These are phyloP conservation scores for Arabidopsis hybrid DNA, from an alignment of 441 rosid genomes.

Conservation along the genomic window DNA sequence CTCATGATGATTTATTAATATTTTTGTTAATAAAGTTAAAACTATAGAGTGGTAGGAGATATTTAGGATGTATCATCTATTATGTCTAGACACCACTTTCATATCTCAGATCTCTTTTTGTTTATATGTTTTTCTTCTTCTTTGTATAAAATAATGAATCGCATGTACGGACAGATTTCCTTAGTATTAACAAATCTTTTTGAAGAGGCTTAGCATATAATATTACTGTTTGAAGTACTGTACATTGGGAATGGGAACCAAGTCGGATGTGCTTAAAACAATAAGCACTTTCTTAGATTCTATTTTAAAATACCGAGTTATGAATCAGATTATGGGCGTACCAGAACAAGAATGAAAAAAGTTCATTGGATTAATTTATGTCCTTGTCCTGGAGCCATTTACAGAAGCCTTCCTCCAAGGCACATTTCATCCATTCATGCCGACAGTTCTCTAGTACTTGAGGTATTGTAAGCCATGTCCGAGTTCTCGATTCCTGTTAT, in stretches of 20 bases:
- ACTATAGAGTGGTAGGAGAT: constrained; percentile 46
- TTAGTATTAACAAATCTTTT: constrained; percentile 37
- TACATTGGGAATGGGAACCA: not conserved
- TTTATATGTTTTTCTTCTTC: constrained; percentile 26
- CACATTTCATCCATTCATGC: constrained; percentile 89
- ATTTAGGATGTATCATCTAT: constrained; percentile 45
- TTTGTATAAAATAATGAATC: constrained; percentile 45
- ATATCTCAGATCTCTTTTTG: constrained; percentile 31
- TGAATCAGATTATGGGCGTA: not conserved
- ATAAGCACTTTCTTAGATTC: not conserved
- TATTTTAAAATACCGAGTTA: not conserved
- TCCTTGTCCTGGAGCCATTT: constrained; percentile 56
- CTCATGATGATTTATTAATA: constrained; percentile 45
- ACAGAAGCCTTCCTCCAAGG: constrained; percentile 63
- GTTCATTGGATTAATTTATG: not conserved
- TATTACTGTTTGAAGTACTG: constrained; percentile 1
- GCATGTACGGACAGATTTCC: constrained; percentile 29
- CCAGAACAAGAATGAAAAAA: not conserved
- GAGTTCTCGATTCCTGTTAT: constrained; percentile 65
- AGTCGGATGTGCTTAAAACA: not conserved
- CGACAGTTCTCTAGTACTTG: constrained; percentile 72
- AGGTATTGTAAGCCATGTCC: constrained; percentile 72
- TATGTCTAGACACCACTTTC: constrained; percentile 40
- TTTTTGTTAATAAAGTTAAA: constrained; percentile 45
- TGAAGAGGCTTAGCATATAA: not conserved